Conservation (phyloP, 192 early-diverging fungal species). For the Entomortierella beljakovae region DNA sequence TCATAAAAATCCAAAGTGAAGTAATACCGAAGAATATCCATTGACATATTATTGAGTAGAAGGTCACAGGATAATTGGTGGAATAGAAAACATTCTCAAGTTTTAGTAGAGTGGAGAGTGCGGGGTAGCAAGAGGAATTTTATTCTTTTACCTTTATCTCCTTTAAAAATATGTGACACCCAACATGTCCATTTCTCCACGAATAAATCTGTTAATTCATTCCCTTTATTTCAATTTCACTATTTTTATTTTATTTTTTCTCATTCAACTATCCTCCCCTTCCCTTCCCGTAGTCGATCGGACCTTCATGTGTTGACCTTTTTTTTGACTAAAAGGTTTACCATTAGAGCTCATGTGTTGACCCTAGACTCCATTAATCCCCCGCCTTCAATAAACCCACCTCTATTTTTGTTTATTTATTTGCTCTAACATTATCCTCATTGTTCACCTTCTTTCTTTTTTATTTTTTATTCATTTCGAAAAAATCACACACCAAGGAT, state of each 20-base stretch:
- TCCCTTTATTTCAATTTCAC: too few relatives aligned
- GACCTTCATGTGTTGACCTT: constrained; percentile 53
- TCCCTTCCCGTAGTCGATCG: constrained; percentile 2
- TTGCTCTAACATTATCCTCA: neutral
- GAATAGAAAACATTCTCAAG: too few relatives aligned
- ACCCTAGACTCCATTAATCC: neutral
- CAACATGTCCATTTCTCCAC: too few relatives aligned
- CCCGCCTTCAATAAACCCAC: neutral
- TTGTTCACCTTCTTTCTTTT: neutral
- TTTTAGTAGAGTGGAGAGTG: too few relatives aligned
- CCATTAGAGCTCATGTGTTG: constrained; percentile 36
- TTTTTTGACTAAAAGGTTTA: constrained; percentile 33
- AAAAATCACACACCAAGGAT: neutral
- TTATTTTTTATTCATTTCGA: neutral
- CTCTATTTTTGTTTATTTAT: neutral
- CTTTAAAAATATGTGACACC: too few relatives aligned
- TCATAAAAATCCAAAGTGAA: too few relatives aligned
- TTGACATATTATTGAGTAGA: too few relatives aligned
- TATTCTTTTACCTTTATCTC: too few relatives aligned
- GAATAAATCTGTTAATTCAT: too few relatives aligned
- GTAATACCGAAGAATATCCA: too few relatives aligned
- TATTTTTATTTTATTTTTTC: neutral
- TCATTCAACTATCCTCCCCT: neutral
- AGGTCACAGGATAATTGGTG: too few relatives aligned
- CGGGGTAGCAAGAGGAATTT: too few relatives aligned